Evolutionary conservation across 1,139 yeast species (phyloP).

Genomic region (Diutina rugosa): DNA sequence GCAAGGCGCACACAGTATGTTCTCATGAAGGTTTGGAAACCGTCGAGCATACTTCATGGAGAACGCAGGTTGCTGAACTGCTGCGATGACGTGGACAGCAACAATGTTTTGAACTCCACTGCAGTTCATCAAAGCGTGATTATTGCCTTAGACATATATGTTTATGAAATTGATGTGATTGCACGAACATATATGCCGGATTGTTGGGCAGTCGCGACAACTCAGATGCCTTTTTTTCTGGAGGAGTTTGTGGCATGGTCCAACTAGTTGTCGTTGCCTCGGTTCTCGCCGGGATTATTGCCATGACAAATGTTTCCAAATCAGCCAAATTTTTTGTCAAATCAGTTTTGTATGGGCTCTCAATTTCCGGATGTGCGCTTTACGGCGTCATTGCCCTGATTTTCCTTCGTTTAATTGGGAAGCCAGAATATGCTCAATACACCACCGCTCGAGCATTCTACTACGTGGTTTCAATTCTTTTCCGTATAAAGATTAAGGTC

Average conservation of each 20-base stretch:
- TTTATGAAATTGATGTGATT: too few species aligned
- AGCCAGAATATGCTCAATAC: constrained; percentile 76
- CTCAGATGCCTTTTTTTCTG: background rate
- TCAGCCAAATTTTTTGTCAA: constrained; percentile 40
- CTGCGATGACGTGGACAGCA: too few species aligned
- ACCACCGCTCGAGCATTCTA: constrained; percentile 80
- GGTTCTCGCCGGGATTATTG: background rate
- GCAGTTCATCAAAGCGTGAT: too few species aligned
- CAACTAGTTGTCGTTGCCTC: background rate
- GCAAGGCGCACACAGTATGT: too few species aligned
- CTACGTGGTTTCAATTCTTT: constrained; percentile 37
- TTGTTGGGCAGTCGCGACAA: background rate
- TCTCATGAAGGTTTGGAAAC: too few species aligned
- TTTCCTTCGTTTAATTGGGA: constrained; percentile 53
- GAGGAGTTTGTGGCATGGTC: background rate
- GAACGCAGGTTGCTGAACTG: too few species aligned
- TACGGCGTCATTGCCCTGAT: constrained; percentile 74
- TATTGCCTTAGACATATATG: too few species aligned
- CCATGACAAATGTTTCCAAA: background rate
- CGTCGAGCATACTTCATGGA: too few species aligned
- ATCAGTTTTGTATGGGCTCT: constrained; percentile 36
- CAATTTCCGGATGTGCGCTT: constrained; percentile 48
- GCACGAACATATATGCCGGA: background rate
- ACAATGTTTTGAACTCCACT: too few species aligned
- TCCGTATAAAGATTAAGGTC: constrained; percentile 61